Conservation (phyloP, 2,329 filamentous ascomycete species). For the Huntiella bhutanensis region DNA sequence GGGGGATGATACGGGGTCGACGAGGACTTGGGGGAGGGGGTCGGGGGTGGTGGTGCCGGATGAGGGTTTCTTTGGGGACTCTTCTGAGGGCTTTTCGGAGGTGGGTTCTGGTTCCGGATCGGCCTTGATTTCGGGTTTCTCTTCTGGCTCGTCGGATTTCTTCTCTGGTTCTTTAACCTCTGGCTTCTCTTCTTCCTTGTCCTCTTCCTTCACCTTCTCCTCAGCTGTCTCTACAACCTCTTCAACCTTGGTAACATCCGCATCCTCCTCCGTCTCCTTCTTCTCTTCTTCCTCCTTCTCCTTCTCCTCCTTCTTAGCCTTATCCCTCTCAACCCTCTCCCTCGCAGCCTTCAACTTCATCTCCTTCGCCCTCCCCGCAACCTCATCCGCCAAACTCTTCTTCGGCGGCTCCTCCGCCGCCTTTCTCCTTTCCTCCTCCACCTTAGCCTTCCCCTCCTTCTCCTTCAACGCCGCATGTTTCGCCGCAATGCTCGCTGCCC, state of each 20-base stretch:
- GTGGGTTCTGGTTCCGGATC: background rate
- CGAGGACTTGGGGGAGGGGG: background rate
- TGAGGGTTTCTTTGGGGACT: background rate
- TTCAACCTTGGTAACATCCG: background rate
- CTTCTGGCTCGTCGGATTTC: constrained; percentile 13
- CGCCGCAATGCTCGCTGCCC: constrained; percentile 14
- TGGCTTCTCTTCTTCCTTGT: background rate
- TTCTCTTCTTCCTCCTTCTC: constrained; percentile 7
- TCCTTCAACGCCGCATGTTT: constrained; percentile 9
- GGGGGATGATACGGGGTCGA: background rate
- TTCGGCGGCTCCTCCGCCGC: constrained; percentile 22
- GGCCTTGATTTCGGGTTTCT: constrained; percentile 12
- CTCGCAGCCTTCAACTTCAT: constrained; percentile 33
- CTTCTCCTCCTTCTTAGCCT: constrained; percentile 13
- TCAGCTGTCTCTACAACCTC: constrained; percentile 13
- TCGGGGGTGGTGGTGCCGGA: background rate
- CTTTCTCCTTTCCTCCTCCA: constrained; percentile 13
- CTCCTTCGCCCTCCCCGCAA: constrained; percentile 43
- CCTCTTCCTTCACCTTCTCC: constrained; percentile 14
- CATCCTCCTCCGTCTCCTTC: constrained; percentile 3
- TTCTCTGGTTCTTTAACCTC: constrained; percentile 13
- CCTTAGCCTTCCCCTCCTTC: constrained; percentile 8
- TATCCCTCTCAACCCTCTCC: constrained; percentile 33
- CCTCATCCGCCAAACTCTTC: constrained; percentile 43
- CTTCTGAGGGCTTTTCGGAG: background rate